A percentile compares a stretch with the other conserved stretches of the same genome.
Evolutionary conservation across 345 rosid species (phyloP).

Genomic region (Melastoma malabathricum): DNA sequence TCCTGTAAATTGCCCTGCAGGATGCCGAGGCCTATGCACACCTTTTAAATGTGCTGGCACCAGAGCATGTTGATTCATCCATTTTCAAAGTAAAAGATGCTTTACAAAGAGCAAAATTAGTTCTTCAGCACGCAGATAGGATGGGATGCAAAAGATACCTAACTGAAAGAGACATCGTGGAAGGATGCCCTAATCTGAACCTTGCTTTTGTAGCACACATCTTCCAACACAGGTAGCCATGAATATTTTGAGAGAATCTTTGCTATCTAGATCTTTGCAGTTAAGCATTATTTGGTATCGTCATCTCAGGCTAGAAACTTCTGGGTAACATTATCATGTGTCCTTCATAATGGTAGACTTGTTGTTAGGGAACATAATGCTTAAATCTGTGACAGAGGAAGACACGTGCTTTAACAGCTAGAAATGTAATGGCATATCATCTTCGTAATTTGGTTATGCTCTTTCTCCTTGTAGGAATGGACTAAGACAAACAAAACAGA

Average conservation of each 20-base stretch:
- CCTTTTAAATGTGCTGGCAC: conserved; percentile 83
- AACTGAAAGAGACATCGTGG: conserved; percentile 88
- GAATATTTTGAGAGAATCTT: background rate
- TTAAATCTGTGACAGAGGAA: too few species aligned
- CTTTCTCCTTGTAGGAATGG: conserved; percentile 55
- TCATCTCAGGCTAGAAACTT: too few species aligned
- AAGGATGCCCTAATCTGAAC: conserved; percentile 94
- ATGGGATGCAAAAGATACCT: conserved; percentile 98
- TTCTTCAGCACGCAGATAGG: conserved; percentile 92
- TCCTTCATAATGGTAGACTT: too few species aligned
- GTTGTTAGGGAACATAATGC: too few species aligned
- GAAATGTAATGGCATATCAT: too few species aligned
- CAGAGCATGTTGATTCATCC: conserved; percentile 64
- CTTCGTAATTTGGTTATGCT: background rate
- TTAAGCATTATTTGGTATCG: too few species aligned
- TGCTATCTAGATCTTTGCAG: too few species aligned
- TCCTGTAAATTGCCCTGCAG: conserved; percentile 27
- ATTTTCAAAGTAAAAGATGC: conserved; percentile 37
- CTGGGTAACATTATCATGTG: too few species aligned
- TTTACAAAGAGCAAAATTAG: conserved; percentile 63
- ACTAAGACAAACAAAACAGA: conserved; percentile 67
- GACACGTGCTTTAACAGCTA: too few species aligned
- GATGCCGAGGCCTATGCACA: conserved; percentile 97
- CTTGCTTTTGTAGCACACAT: conserved; percentile 97
- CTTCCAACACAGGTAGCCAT: conserved; percentile 85